Percentiles rank a stretch among this genome's conserved stretches.
phyloP scores from a whole-genome alignment of 1,284 basidiomycete species.

The Neonothopanus nambi region DNA sequence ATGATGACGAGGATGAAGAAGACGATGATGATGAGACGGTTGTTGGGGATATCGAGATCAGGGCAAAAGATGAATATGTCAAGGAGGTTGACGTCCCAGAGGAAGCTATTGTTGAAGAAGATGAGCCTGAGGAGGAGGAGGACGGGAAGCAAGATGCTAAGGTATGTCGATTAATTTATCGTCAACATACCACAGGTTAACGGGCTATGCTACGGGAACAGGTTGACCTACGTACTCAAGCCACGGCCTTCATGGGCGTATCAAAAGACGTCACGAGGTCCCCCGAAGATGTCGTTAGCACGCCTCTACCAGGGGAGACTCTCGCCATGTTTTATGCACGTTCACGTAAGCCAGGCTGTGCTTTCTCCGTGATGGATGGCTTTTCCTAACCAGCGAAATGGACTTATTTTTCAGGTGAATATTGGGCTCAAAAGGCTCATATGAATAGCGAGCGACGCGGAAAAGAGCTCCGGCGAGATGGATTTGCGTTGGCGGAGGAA shows the following conservation, averaged over 20 bases:
- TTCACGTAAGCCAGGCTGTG: slow-evolving; percentile 50
- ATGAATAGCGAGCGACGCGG: slow-evolving; percentile 66
- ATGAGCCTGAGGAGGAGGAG: slow-evolving; percentile 28
- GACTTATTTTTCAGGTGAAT: slow-evolving; percentile 51
- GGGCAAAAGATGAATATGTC: slow-evolving; percentile 15
- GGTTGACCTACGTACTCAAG: slow-evolving; percentile 61
- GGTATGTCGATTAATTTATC: not conserved
- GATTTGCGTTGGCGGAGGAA: slow-evolving; percentile 72
- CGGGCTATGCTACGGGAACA: slow-evolving; percentile 23
- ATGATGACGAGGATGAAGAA: slow-evolving; percentile 46
- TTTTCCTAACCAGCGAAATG: not conserved
- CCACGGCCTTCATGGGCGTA: slow-evolving; percentile 75
- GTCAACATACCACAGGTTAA: too few relatives aligned
- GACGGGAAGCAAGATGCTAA: slow-evolving; percentile 21
- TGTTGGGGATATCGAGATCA: slow-evolving; percentile 5
- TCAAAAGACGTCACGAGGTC: slow-evolving; percentile 64
- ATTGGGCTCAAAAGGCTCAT: slow-evolving; percentile 81
- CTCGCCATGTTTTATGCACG: slow-evolving; percentile 85
- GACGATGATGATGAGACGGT: slow-evolving; percentile 33
- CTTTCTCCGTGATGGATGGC: slow-evolving; percentile 4
- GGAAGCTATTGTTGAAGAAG: slow-evolving; percentile 40
- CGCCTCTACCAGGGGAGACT: slow-evolving; percentile 88
- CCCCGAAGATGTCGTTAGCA: slow-evolving; percentile 76
- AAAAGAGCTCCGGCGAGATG: slow-evolving; percentile 79
- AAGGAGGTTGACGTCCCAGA: slow-evolving; percentile 30